Base-by-base conservation (phyloP, 2,329 filamentous ascomycete genomes). In the Phyllosticta paracitricarpa region DNA sequence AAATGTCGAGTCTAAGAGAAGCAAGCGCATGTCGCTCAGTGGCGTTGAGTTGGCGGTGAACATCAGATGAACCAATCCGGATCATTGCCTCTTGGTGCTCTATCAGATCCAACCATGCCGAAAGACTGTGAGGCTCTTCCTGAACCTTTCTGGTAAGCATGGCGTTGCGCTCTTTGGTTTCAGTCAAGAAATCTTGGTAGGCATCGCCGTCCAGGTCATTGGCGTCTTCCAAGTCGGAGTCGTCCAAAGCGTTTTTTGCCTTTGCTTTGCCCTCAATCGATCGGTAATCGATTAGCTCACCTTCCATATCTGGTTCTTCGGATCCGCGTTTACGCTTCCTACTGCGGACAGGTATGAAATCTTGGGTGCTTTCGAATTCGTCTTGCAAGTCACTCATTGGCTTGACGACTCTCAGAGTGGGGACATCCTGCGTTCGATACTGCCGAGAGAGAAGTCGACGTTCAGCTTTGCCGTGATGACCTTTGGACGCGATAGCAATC, bases 31-130 rank as follows among this genome's bases (percentile, higher is more conserved):
- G 82, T 57, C 78, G 77, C 68, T 94, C 88, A 2, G 85, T 83
- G 28, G 78, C 76, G 0, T 84, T 85, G 25, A 76, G 30, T 70
- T 79, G 68, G 76, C 77, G 63, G 68, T 70, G 53, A 73, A 53
- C 35, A 22, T 56, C 30, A 1, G 63, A 74, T 24, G 79, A 75
- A 26, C 78, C 78, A 25, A 78, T 75, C 58, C 77, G 76, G 52
- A 93, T 75, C 61, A 95, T 78, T 2, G 74, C 72, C 64, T 91
- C 85, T 74, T 97, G 93, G 63, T 96, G 85, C 7, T 85, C 77
- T 54, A 93, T 87, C n/a, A 97, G 79, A 48, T 83, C 80, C 17
- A 95, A 73, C 93, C 93, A 97, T 19, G 84, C 80, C 52, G 85
- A 77, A 22, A 89, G 78, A 68, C 95, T 83, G 5, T 79, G 72